Conservation (phyloP, 768 basidiomycete species). For the Naematelia aurantialba region DNA sequence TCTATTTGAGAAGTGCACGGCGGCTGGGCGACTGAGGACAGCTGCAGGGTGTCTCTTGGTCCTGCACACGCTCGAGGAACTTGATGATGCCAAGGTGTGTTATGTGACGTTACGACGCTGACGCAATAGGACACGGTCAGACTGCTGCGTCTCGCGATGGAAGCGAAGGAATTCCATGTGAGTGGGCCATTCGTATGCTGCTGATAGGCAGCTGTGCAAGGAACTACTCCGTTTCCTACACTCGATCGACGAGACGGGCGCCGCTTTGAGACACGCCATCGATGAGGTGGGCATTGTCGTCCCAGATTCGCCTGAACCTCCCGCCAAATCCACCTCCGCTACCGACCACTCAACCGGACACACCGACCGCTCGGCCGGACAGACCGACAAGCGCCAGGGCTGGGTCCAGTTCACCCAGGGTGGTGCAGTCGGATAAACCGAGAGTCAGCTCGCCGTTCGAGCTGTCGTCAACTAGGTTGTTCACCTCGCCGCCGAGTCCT, state of each 20-base stretch:
- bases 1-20: constrained; percentile 74
- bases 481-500: constrained; percentile 21
- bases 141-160: constrained; percentile 70
- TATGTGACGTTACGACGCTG: neutral
- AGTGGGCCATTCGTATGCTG: constrained; percentile 6
- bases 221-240: constrained; percentile 89
- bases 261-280: constrained; percentile 29
- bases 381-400: neutral
- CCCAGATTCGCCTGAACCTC: neutral
- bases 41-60: constrained; percentile 91
- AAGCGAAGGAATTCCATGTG: constrained; percentile 69
- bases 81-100: constrained; percentile 58
- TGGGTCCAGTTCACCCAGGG: too few species aligned
- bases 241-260: constrained; percentile 82
- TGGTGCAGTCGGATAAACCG: neutral
- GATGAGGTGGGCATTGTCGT: constrained; percentile 24
- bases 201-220: constrained; percentile 62
- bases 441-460: constrained; percentile 26
- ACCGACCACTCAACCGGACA: neutral
- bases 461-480: constrained; percentile 23
- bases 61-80: constrained; percentile 84
- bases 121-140: constrained; percentile 67
- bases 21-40: constrained; percentile 59
- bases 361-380: neutral
- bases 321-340: neutral